Conservation (phyloP, 2,329 filamentous ascomycete species). For the Colletotrichum sp. region DNA sequence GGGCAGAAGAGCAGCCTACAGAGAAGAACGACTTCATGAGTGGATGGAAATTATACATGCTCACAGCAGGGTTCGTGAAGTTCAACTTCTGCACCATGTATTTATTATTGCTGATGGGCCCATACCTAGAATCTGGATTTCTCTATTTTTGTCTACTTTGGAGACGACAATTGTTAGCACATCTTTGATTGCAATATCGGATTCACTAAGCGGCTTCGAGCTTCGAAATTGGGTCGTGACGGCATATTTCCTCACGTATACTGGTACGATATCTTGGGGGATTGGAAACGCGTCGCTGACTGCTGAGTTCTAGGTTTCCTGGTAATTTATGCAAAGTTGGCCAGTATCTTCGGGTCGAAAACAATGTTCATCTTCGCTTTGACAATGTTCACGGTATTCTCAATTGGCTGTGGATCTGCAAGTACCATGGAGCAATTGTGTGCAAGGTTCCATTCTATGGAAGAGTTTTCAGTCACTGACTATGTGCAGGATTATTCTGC, state of each 20-base stretch:
- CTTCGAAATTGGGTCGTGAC: slow-evolving; percentile 50
- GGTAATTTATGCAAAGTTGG: slow-evolving; percentile 43
- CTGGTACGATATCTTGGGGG: slow-evolving; percentile 31
- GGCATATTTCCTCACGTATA: slow-evolving; percentile 53
- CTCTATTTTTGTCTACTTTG: slow-evolving; percentile 47
- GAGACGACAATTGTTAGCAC: slow-evolving; percentile 57
- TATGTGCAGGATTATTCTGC: not conserved
- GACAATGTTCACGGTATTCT: slow-evolving; percentile 43
- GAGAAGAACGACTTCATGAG: not conserved
- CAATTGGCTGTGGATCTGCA: slow-evolving; percentile 42
- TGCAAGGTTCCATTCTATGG: not conserved
- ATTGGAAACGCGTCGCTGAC: not conserved
- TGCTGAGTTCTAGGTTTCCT: not conserved
- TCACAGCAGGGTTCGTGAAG: not conserved
- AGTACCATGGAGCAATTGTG: slow-evolving; percentile 36
- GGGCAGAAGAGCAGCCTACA: not conserved
- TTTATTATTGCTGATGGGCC: not conserved
- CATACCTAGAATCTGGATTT: not conserved
- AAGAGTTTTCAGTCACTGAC: not conserved
- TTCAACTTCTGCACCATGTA: not conserved
- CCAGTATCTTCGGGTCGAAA: slow-evolving; percentile 48
- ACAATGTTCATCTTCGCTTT: slow-evolving; percentile 37
- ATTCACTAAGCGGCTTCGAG: slow-evolving; percentile 39
- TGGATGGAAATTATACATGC: not conserved
- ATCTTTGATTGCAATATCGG: slow-evolving; percentile 49